Conservation (phyloP, 2,329 filamentous ascomycete species). For the Coleophoma cylindrospora region DNA sequence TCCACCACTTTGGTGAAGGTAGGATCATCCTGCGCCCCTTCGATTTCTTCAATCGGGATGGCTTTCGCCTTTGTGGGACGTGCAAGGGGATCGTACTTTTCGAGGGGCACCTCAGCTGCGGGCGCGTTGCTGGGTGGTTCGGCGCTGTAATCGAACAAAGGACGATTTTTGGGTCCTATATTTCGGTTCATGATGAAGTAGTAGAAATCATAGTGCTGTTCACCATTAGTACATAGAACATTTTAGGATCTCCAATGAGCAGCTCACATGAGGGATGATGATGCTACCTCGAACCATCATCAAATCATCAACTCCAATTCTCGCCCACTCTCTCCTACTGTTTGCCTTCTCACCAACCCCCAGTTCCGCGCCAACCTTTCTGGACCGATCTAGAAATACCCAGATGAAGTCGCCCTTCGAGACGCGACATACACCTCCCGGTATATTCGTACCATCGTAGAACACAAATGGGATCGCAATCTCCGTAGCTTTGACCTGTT, state of each 20-base stretch:
- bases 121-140: slow-evolving; percentile 33
- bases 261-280: slow-evolving; percentile 87
- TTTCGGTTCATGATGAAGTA: slow-evolving; percentile 92
- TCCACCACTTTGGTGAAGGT: slow-evolving; percentile 90
- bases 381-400: slow-evolving; percentile 87
- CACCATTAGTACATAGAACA: slow-evolving; percentile 15
- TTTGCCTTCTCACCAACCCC: slow-evolving; percentile 61
- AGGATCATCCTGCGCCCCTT: slow-evolving; percentile 76
- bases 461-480: slow-evolving; percentile 93
- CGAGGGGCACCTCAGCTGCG: slow-evolving; percentile 12
- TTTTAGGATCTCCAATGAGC: slow-evolving; percentile 2
- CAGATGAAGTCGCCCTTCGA: slow-evolving; percentile 93
- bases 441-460: slow-evolving; percentile 88
- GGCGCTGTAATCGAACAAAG: slow-evolving; percentile 71
- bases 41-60: slow-evolving; percentile 45
- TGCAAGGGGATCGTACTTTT: slow-evolving; percentile 33
- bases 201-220: slow-evolving; percentile 92
- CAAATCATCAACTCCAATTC: slow-evolving; percentile 90
- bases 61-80: slow-evolving; percentile 26
- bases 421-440: slow-evolving; percentile 76
- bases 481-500: slow-evolving; percentile 82
- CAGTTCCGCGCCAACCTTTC: slow-evolving; percentile 82
- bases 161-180: slow-evolving; percentile 62
- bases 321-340: slow-evolving; percentile 77
- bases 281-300: slow-evolving; percentile 88